These are phyloP conservation scores for Logfia minima DNA, from an alignment of 129 eudicot genomes.

Conservation along the genomic window DNA sequence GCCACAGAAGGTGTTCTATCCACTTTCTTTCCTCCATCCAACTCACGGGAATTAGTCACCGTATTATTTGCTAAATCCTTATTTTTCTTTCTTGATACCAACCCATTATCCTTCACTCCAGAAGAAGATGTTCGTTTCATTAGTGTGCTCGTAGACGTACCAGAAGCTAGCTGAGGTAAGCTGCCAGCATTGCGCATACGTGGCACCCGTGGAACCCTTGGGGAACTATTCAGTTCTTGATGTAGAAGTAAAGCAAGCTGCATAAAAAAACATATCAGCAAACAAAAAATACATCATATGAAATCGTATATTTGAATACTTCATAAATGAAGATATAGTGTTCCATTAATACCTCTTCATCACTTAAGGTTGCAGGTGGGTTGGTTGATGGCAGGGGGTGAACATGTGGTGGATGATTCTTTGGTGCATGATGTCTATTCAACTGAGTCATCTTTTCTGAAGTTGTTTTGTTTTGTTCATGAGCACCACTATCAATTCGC, in stretches of 20 bases:
- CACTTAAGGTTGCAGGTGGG: conserved; percentile 74
- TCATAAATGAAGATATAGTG: neutral
- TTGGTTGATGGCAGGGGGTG: conserved; percentile 47
- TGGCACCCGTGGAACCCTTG: conserved; percentile 90
- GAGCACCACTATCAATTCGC: conserved; percentile 42
- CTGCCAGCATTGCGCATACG: conserved; percentile 95
- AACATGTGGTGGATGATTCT: conserved; percentile 40
- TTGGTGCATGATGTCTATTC: conserved; percentile 47
- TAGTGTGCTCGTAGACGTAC: conserved; percentile 57
- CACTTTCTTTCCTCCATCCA: conserved; percentile 49
- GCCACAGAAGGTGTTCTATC: conserved; percentile 42
- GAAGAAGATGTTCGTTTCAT: conserved; percentile 62
- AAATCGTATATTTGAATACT: neutral
- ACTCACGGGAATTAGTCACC: conserved; percentile 48
- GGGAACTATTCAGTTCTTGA: conserved; percentile 96
- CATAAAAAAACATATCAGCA: conserved; percentile 17
- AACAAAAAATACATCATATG: conserved; percentile 1
- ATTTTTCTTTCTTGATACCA: conserved; percentile 64
- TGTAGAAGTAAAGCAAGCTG: conserved; percentile 95
- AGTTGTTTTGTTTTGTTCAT: conserved; percentile 45
- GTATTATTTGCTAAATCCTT: conserved; percentile 53
- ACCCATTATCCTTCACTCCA: conserved; percentile 62
- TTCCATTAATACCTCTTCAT: conserved; percentile 70
- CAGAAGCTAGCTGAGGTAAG: conserved; percentile 77
- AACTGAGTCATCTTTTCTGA: conserved; percentile 47